Base-by-base conservation (phyloP, 108 stramenopile genomes). In the Chaetoceros muelleri region DNA sequence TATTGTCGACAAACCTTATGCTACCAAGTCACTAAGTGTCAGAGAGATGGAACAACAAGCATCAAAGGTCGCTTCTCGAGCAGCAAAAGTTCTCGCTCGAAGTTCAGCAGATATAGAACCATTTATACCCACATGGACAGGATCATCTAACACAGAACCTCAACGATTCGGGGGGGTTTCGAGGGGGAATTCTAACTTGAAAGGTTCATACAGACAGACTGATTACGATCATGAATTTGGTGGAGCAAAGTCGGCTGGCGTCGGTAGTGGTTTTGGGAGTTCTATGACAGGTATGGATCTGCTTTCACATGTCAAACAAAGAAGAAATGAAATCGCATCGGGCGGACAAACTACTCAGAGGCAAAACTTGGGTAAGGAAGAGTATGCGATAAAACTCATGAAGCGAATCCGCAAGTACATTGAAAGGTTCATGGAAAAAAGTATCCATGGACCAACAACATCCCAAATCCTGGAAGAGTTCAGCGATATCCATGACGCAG, bases 11-110 rank as follows among this genome's bases (percentile, higher is more conserved):
- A 67, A 62, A 20, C 45, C 72, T 2, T 22, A 45, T 22, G 50
- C 48, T n/a, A 79, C 71, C 29, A 81, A 80, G 57, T 52, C 62
- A 21, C 50, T 53, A 19, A 72, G 80, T 5, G 73, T 66, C 1
- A 34, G 60, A 24, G 84, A 90, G 48, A 90, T 90, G 84, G 88
- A 90, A 59, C 73, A 79, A 34, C 61, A 80, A 28, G 88, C 88
- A 24, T 81, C 71, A 53, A 65, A 67, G 46, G 71, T 79, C 44
- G 84, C 88, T 5, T 34, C 54, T n/a, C 76, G 79, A 29, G 88
- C 88, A 28, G 69, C 66, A 3, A 26, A 46, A 45, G 70, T 78
- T 29, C 61, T 90, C 0, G 60, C 64, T 55, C 60, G 60, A 48
- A 89, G 87, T 54, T 62, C 81, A 13, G 54, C 22, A 21, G 47